A percentile compares a stretch with the other conserved stretches of the same genome.
phyloP scores from a whole-genome alignment of 1,284 basidiomycete species.

The Heterobasidion occidentale region DNA sequence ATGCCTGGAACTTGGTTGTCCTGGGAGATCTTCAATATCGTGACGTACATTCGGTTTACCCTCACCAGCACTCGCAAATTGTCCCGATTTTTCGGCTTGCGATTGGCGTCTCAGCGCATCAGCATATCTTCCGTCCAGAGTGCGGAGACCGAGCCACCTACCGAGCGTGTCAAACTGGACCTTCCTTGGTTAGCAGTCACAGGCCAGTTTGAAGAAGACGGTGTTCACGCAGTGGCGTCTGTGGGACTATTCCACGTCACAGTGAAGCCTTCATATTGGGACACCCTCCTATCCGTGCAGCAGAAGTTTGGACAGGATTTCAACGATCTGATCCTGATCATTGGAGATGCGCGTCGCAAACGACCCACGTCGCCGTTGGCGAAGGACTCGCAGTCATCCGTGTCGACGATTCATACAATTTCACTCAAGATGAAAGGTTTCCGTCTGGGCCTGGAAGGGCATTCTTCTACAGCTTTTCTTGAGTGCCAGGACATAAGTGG shows the following conservation, averaged over 20 bases:
- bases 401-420: slow-evolving; percentile 28
- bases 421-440: slow-evolving; percentile 71
- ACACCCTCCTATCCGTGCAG: slow-evolving; percentile 71
- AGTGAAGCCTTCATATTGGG: slow-evolving; percentile 75
- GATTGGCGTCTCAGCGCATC: slow-evolving; percentile 56
- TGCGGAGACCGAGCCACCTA: background rate
- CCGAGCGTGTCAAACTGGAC: slow-evolving; percentile 42
- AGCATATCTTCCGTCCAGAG: slow-evolving; percentile 38
- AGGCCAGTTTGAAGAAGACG: slow-evolving; percentile 41
- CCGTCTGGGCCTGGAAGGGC: slow-evolving; percentile 66
- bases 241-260: slow-evolving; percentile 64
- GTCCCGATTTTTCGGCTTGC: slow-evolving; percentile 50
- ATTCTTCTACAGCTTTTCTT: slow-evolving; percentile 61
- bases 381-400: slow-evolving; percentile 16
- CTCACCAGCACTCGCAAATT: slow-evolving; percentile 24
- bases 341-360: slow-evolving; percentile 50
- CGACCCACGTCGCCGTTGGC: slow-evolving; percentile 15
- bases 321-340: slow-evolving; percentile 64
- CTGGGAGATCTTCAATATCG: slow-evolving; percentile 51
- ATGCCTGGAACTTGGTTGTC: slow-evolving; percentile 82
- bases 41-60: slow-evolving; percentile 38
- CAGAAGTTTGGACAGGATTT: slow-evolving; percentile 84
- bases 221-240: slow-evolving; percentile 47
- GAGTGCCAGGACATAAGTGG: slow-evolving; percentile 71
- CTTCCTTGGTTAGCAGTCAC: slow-evolving; percentile 59